Conservation (phyloP, 257 asterid genomes). For the Phtheirospermum japonicum region DNA sequence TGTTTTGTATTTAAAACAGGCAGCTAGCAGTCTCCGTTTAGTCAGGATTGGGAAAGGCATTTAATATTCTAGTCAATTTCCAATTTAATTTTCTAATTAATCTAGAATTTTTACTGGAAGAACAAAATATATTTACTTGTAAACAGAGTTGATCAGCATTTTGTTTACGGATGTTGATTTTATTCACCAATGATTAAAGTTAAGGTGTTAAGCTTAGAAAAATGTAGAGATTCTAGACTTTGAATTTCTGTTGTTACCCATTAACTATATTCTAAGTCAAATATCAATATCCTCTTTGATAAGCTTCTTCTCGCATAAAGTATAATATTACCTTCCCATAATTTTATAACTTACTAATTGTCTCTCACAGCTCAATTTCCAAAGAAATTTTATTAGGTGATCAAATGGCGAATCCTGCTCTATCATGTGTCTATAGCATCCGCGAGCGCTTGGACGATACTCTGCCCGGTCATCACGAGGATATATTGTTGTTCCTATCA, state of each 20-base stretch:
- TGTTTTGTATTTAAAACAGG: too few species aligned
- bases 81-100: too few species aligned
- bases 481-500: slow-evolving; percentile 51
- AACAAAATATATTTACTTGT: too few species aligned
- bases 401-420: slow-evolving; percentile 61
- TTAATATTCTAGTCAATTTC: too few species aligned
- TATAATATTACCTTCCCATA: neutral
- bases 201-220: slow-evolving; percentile 13
- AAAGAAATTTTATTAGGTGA: slow-evolving; percentile 14
- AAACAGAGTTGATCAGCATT: too few species aligned
- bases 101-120: too few species aligned
- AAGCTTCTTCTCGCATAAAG: neutral
- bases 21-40: too few species aligned
- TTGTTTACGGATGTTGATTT: too few species aligned
- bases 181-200: too few species aligned
- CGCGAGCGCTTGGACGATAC: slow-evolving; percentile 71
- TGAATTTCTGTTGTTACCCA: slow-evolving; percentile 19
- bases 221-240: slow-evolving; percentile 30
- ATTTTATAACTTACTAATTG: slow-evolving; percentile 5
- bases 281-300: slow-evolving; percentile 13
- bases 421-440: slow-evolving; percentile 71
- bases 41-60: too few species aligned
- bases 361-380: slow-evolving; percentile 34
- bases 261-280: slow-evolving; percentile 32
- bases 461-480: slow-evolving; percentile 62